Conservation (phyloP, 2,329 filamentous ascomycete genomes). For the Clonostachys chloroleuca region DNA sequence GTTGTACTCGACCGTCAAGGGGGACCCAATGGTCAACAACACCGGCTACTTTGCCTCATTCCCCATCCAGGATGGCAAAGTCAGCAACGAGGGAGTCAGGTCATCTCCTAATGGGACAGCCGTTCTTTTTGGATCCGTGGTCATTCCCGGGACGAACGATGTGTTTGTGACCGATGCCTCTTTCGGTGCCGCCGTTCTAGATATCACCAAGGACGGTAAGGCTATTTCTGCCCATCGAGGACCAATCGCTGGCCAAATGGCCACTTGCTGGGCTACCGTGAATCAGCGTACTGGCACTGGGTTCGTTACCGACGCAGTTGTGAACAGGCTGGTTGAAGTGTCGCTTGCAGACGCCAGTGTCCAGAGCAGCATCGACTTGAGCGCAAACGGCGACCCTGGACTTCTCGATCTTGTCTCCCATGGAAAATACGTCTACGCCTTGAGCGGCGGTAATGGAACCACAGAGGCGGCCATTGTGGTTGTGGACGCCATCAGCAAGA, state of each 20-base stretch:
- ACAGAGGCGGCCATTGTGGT: slow-evolving; percentile 27
- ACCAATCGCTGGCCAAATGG: slow-evolving; percentile 42
- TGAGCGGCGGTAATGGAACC: slow-evolving; percentile 47
- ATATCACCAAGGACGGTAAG: slow-evolving; percentile 17
- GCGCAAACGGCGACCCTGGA: slow-evolving; percentile 41
- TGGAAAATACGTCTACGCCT: slow-evolving; percentile 52
- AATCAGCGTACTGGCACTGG: slow-evolving; percentile 40
- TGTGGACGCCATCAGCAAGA: slow-evolving; percentile 19
- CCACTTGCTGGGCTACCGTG: slow-evolving; percentile 55
- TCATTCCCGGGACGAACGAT: slow-evolving; percentile 34
- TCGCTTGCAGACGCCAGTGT: slow-evolving; percentile 42
- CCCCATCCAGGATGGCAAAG: background rate
- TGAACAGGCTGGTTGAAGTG: slow-evolving; percentile 53
- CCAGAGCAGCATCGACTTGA: slow-evolving; percentile 32
- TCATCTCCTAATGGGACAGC: slow-evolving; percentile 49
- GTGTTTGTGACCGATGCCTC: slow-evolving; percentile 55
- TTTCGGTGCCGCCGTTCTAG: slow-evolving; percentile 48
- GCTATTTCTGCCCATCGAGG: slow-evolving; percentile 29
- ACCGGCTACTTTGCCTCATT: slow-evolving; percentile 53
- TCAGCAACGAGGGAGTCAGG: slow-evolving; percentile 6
- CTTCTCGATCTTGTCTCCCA: slow-evolving; percentile 49
- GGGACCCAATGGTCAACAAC: slow-evolving; percentile 47
- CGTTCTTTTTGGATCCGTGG: slow-evolving; percentile 49
- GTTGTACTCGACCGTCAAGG: slow-evolving; percentile 56
- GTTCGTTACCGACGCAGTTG: slow-evolving; percentile 53